These are phyloP conservation scores for Xylaria sp. DNA, from an alignment of 2,329 filamentous ascomycete genomes.

Conservation along the genomic window DNA sequence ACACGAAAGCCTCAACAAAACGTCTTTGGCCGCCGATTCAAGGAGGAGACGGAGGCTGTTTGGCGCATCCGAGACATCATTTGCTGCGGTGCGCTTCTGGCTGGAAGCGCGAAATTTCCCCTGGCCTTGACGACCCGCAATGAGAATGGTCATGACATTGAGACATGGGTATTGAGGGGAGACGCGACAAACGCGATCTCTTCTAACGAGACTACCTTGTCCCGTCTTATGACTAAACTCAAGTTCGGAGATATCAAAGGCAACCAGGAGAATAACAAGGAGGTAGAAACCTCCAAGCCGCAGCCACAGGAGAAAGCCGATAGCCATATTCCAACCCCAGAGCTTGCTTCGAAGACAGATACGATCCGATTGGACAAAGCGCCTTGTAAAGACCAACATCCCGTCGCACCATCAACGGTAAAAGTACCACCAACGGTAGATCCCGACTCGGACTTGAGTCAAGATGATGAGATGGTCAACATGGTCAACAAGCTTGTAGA, in stretches of 20 bases:
- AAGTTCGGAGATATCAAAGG: constrained; percentile 17
- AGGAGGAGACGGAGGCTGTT: constrained; percentile 35
- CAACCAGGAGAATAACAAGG: constrained; percentile 5
- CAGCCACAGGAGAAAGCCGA: background rate
- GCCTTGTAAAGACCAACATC: constrained; percentile 19
- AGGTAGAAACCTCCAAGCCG: constrained; percentile 3
- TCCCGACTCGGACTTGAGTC: constrained; percentile 25
- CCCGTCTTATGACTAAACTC: constrained; percentile 25
- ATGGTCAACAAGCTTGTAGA: constrained; percentile 36
- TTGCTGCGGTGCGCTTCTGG: constrained; percentile 44
- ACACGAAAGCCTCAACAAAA: constrained; percentile 37
- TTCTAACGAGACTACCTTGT: constrained; percentile 22
- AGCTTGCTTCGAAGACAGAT: background rate
- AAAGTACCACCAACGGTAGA: constrained; percentile 9
- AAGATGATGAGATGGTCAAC: constrained; percentile 41
- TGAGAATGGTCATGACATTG: constrained; percentile 19
- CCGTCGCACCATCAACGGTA: constrained; percentile 5
- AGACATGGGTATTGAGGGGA: constrained; percentile 28
- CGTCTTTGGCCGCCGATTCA: constrained; percentile 31
- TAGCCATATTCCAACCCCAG: background rate
- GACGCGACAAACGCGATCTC: constrained; percentile 14
- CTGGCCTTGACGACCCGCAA: constrained; percentile 28
- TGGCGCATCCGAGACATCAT: constrained; percentile 46
- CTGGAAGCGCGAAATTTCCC: constrained; percentile 38
- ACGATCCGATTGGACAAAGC: background rate